phyloP scores from a whole-genome alignment of 2,329 filamentous ascomycete species.

The Arthrobotrys pseudoclavata region DNA sequence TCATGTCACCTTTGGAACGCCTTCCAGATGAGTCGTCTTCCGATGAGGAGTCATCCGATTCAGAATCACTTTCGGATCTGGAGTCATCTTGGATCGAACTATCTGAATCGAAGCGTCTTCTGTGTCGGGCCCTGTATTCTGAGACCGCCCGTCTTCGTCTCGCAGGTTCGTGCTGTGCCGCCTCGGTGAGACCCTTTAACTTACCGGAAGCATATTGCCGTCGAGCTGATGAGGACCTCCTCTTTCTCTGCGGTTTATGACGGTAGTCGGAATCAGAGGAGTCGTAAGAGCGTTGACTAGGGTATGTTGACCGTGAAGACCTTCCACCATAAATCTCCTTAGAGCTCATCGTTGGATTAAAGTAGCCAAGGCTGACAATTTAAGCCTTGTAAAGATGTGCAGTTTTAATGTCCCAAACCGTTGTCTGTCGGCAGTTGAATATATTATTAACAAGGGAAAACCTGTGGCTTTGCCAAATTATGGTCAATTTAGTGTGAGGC shows the following conservation, averaged over 20 bases:
- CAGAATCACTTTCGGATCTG: slow-evolving; percentile 5
- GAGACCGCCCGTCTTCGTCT: slow-evolving; percentile 16
- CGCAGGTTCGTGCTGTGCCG: not conserved
- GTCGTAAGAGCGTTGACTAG: slow-evolving; percentile 5
- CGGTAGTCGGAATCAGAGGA: slow-evolving; percentile 19
- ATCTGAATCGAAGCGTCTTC: slow-evolving; percentile 30
- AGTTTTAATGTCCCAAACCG: not conserved
- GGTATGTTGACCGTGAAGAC: not conserved
- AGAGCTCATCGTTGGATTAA: slow-evolving; percentile 6
- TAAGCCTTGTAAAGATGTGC: not conserved
- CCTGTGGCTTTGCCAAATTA: slow-evolving; percentile 1
- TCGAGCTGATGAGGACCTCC: slow-evolving; percentile 35
- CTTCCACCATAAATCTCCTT: not conserved
- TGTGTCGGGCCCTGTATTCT: slow-evolving; percentile 33
- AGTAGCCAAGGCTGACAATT: not conserved
- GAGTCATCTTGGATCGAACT: not conserved
- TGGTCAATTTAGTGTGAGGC: slow-evolving; percentile 1
- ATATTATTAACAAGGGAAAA: not conserved
- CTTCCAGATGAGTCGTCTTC: slow-evolving; percentile 24
- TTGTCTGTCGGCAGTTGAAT: slow-evolving; percentile 11
- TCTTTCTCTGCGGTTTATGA: not conserved
- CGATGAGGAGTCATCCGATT: not conserved
- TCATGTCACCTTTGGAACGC: slow-evolving; percentile 40
- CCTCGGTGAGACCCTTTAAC: slow-evolving; percentile 26
- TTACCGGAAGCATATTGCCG: slow-evolving; percentile 47